These are phyloP conservation scores for Ophiostoma perfectum DNA, from an alignment of 2,329 filamentous ascomycete genomes.

Conservation along the genomic window DNA sequence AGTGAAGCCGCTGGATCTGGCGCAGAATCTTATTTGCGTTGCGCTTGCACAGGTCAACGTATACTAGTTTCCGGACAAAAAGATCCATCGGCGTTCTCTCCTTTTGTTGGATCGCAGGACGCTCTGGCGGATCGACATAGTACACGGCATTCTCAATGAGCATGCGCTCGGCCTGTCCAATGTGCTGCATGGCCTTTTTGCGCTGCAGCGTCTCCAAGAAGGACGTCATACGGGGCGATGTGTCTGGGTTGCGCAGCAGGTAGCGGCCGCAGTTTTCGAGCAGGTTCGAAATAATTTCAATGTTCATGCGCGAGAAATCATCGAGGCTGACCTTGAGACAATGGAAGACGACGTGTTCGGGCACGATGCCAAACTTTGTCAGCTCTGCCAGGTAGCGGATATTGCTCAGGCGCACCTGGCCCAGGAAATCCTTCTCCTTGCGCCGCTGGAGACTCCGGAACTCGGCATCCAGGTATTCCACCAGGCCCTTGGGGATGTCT, in stretches of 20 bases:
- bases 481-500: conserved; percentile 86
- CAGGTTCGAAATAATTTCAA: conserved; percentile 94
- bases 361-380: conserved; percentile 96
- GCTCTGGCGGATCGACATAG: conserved; percentile 91
- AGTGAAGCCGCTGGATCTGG: conserved; percentile 90
- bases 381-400: conserved; percentile 96
- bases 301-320: conserved; percentile 98
- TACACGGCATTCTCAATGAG: conserved; percentile 97
- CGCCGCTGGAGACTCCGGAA: conserved; percentile 94
- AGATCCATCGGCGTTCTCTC: conserved; percentile 89
- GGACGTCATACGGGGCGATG: conserved; percentile 83
- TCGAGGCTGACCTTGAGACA: conserved; percentile 96
- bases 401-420: conserved; percentile 87
- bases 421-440: conserved; percentile 95
- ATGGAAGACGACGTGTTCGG: conserved; percentile 97
- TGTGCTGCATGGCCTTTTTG: conserved; percentile 92
- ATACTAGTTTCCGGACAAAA: conserved; percentile 88
- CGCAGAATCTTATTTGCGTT: conserved; percentile 92
- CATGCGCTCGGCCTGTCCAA: conserved; percentile 95
- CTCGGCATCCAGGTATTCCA: conserved; percentile 89
- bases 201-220: conserved; percentile 93
- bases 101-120: conserved; percentile 92
- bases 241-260: conserved; percentile 85
- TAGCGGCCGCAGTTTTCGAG: conserved; percentile 96
- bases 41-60: conserved; percentile 87